Evolutionary conservation across 2,329 filamentous ascomycete genomes (phyloP).

Genomic region (Elsinoe batatas): DNA sequence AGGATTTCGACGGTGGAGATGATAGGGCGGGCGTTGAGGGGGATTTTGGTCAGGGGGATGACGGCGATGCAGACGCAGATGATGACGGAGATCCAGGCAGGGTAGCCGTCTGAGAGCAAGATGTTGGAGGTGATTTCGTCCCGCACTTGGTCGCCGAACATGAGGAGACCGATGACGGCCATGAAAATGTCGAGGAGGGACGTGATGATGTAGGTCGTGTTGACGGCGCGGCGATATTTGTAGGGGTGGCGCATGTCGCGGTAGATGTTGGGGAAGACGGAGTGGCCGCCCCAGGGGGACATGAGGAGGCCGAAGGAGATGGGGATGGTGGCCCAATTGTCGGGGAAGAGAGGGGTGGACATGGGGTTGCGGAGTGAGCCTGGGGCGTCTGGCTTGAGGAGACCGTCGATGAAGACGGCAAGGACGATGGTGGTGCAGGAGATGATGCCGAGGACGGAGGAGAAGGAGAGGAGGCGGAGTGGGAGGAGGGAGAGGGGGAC

Average conservation of each 20-base stretch:
- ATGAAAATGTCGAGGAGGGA: constrained; percentile 72
- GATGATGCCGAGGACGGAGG: constrained; percentile 84
- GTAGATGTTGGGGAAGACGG: constrained; percentile 77
- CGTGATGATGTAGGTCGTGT: constrained; percentile 76
- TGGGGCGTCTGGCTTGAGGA: constrained; percentile 67
- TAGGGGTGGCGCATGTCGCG: constrained; percentile 71
- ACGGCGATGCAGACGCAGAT: constrained; percentile 83
- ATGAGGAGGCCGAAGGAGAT: constrained; percentile 85
- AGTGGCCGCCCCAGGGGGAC: constrained; percentile 64
- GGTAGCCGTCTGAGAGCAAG: constrained; percentile 63
- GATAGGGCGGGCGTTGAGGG: constrained; percentile 79
- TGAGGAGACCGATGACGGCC: constrained; percentile 74
- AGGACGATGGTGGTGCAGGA: constrained; percentile 80
- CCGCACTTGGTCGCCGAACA: constrained; percentile 84
- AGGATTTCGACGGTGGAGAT: constrained; percentile 76
- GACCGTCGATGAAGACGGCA: constrained; percentile 75
- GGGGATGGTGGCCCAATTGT: constrained; percentile 77
- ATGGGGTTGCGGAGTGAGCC: constrained; percentile 78
- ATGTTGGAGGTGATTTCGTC: constrained; percentile 92
- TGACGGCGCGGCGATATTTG: constrained; percentile 66
- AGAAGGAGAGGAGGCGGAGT: constrained; percentile 74
- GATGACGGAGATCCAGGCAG: constrained; percentile 60
- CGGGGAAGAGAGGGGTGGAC: constrained; percentile 68
- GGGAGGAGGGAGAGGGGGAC: constrained; percentile 78
- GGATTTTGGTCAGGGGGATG: constrained; percentile 92